Base-by-base conservation (phyloP, 306 rosid genomes). In the Inga oerstediana region DNA sequence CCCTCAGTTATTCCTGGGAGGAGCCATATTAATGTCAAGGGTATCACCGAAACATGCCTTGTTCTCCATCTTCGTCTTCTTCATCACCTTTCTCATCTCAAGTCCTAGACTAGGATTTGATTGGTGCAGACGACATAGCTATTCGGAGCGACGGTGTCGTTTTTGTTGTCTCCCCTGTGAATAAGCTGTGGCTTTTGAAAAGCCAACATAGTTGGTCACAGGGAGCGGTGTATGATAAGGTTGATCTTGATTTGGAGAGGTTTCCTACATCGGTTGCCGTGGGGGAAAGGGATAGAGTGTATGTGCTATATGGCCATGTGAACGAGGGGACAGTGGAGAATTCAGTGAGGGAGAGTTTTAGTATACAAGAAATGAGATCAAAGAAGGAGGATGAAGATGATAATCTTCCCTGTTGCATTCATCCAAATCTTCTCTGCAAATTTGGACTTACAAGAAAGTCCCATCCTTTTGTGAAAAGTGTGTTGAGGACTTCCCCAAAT, bases 131-230 rank as follows among this genome's bases (percentile, higher is more conserved):
- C 3, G 94, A 89, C 43, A 85, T 96, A 1, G 90, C 91, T 13
- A 30, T 87, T 1, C 78, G 94, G 0, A 62, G 44, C 2, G 89
- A 92, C 81, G 92, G 97, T 67, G 89, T 66, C 49, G 92, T 88
- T 62, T 85, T 84, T 65, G 98, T 90, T 54, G 94, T 91, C 0
- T 87, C 92, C 0, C 87, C 78, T 24, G 62, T 56, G 39, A 82
- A 80, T 20, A 84, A 59, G 71, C 1, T 91, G n/a, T 91, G 97
- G 99, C 73, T 87, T 65, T 5, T 96, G 88, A 93, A 88, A 88
- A 93, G 96, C 77, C 82, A 65, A 19, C 94, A 96, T 69, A 96
- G 85, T 64, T 96, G 97, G 96, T 90, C 79, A 16, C 89, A 91
- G 30, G 94, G 89, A 2, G 88, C 56, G 54, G 87, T 93, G 27